Base-by-base conservation (phyloP, 1,139 yeast species). In the Pichia inconspicua region DNA sequence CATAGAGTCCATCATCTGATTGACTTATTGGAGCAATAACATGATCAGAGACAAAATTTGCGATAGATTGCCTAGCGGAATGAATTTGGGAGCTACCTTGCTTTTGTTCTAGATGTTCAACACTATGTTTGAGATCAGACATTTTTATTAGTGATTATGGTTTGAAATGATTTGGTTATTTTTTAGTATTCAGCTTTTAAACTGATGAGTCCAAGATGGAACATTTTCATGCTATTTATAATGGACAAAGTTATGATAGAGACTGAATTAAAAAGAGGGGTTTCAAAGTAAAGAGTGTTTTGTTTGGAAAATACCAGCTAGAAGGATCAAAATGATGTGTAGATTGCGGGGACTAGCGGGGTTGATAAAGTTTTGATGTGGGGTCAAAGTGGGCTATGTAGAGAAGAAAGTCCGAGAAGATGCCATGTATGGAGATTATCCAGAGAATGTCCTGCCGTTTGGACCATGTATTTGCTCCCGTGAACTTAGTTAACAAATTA, bases 1-100 rank as follows among this genome's bases (percentile, higher is more conserved):
- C 72, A 62, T 77, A 82, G 49, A 83, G 84, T 36, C 81, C 66
- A 48, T 59, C 65, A 8, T 41, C 36, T 1, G 46, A 40, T 2
- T 43, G 40, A 19, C 44, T 44, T n/a, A 48, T 38, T 15, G 15
- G 37, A 15, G 37, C 15, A 9, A 34, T 11, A 34, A 15, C 37
- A 34, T 34, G 19, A 15, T 42, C 14, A 25, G n/a, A 25, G 25
- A 38, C 19, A 31, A 28, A 36, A 34, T 42, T 11, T 34, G 44
- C n/a, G 35, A 22, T 8, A 30, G 40, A 19, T 35, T 31, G 22
- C 32, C 44, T 34, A 10, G 37, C 11, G 10, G 19, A 34, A 14
- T 34, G 8, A 1, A 15, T 15, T 15, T 34, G 11, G 12, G 15
- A 9, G 15, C 22, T 22, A 22, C 22, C 22, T 1, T 15, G 11